Evolutionary conservation across 495 filamentous ascomycete species (phyloP).

Genomic region (Aspergillus baeticus): DNA sequence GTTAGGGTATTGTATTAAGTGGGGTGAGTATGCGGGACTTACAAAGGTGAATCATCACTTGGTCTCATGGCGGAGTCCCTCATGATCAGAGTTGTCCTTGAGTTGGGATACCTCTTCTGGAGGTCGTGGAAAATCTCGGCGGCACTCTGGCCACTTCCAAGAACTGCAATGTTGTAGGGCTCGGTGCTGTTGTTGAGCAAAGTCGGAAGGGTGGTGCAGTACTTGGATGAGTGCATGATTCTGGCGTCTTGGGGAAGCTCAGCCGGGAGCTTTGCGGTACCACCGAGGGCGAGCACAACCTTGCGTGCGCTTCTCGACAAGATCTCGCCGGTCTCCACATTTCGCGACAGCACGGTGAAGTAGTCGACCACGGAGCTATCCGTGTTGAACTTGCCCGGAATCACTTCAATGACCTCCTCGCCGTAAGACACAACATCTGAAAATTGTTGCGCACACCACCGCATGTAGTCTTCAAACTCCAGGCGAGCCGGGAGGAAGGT

Average conservation of each 20-base stretch:
- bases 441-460: slow-evolving; percentile 86
- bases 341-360: slow-evolving; percentile 56
- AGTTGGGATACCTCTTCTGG: slow-evolving; percentile 76
- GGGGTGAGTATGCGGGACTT: slow-evolving; percentile 33
- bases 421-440: slow-evolving; percentile 74
- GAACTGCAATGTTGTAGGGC: slow-evolving; percentile 73
- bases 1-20: neutral
- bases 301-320: slow-evolving; percentile 63
- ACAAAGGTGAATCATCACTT: slow-evolving; percentile 96
- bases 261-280: slow-evolving; percentile 72
- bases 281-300: slow-evolving; percentile 85
- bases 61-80: slow-evolving; percentile 77
- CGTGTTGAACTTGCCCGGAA: slow-evolving; percentile 37
- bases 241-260: slow-evolving; percentile 62
- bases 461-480: slow-evolving; percentile 94
- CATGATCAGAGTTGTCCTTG: slow-evolving; percentile 74
- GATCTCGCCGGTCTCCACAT: slow-evolving; percentile 50
- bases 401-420: slow-evolving; percentile 65
- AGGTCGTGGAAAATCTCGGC: slow-evolving; percentile 95
- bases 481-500: slow-evolving; percentile 84
- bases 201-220: slow-evolving; percentile 59
- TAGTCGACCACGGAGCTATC: slow-evolving; percentile 41
- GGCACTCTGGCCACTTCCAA: slow-evolving; percentile 88
- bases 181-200: slow-evolving; percentile 56
- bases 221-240: slow-evolving; percentile 89